A percentile compares a stretch with the other conserved stretches of the same genome.
phyloP scores from a whole-genome alignment of 2,329 filamentous ascomycete genomes.

The Uncinocarpus reesii region DNA sequence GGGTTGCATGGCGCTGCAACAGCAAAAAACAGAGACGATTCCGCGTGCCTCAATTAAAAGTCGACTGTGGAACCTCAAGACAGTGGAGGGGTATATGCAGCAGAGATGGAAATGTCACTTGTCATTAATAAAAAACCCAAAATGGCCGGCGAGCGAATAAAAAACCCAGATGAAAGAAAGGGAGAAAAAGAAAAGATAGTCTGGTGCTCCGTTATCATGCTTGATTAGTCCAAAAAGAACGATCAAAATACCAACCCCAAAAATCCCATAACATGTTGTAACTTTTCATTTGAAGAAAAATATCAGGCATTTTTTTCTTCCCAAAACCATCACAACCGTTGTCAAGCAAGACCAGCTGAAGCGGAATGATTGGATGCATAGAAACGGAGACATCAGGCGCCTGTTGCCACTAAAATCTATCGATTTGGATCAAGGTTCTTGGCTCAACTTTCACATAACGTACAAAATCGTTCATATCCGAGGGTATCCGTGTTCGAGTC shows the following conservation, averaged over 20 bases:
- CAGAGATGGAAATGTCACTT: background rate
- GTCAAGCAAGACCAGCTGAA: background rate
- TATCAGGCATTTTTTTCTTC: conserved; percentile 3
- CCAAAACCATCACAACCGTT: background rate
- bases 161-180: background rate
- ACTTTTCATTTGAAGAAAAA: conserved; percentile 1
- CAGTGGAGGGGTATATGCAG: conserved; percentile 4
- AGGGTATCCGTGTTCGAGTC: conserved; percentile 7
- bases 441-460: conserved; percentile 10
- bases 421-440: conserved; percentile 7
- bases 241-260: conserved; percentile 1
- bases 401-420: conserved; percentile 5
- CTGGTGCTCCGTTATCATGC: background rate
- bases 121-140: conserved; percentile 1
- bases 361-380: conserved; percentile 8
- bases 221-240: conserved; percentile 1
- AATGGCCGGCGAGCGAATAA: background rate
- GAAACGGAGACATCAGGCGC: conserved; percentile 1
- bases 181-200: conserved; percentile 1
- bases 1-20: background rate
- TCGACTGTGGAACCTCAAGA: background rate
- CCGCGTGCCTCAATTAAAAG: background rate
- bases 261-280: conserved; percentile 7
- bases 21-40: conserved; percentile 1
- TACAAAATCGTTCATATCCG: conserved; percentile 13